Conservation (phyloP, 164 flowering plant genomes). For the Vitis rupestris region DNA sequence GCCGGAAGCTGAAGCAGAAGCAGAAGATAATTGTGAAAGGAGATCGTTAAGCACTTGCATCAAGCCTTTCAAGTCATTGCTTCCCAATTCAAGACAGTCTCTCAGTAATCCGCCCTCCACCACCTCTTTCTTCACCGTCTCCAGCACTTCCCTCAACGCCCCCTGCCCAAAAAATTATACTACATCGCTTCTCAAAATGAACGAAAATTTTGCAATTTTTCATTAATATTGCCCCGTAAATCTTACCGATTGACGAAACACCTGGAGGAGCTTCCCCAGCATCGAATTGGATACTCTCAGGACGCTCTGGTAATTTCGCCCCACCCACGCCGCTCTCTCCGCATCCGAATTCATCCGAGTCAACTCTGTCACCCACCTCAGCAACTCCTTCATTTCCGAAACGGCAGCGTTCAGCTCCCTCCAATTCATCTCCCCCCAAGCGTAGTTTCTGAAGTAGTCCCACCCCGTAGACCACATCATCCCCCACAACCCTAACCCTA, state of each 20-base stretch:
- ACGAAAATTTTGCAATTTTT: no score
- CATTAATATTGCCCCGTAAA: neutral
- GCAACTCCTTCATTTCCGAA: conserved; percentile 46
- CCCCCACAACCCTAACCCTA: conserved; percentile 39
- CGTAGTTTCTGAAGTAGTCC: conserved; percentile 58
- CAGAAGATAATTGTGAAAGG: conserved; percentile 21
- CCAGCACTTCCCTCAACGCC: conserved; percentile 50
- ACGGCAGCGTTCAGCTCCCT: conserved; percentile 29
- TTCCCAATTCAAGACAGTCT: conserved; percentile 68
- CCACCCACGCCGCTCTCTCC: conserved; percentile 46
- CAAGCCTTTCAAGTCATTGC: conserved; percentile 53
- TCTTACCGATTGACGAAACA: conserved; percentile 48
- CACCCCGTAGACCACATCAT: conserved; percentile 41
- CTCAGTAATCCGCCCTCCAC: conserved; percentile 53
- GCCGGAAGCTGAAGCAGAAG: no score
- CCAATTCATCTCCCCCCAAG: conserved; percentile 47
- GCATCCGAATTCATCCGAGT: conserved; percentile 38
- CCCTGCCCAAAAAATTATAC: conserved; percentile 36
- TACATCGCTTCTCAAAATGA: no score
- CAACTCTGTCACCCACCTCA: conserved; percentile 40
- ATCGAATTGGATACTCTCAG: conserved; percentile 39
- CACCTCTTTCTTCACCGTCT: conserved; percentile 50
- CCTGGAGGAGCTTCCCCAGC: conserved; percentile 32
- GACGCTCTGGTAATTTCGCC: conserved; percentile 36
- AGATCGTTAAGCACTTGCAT: conserved; percentile 45